These are phyloP conservation scores for Cynanchum wilfordii DNA, from an alignment of 257 asterid species.

Conservation along the genomic window DNA sequence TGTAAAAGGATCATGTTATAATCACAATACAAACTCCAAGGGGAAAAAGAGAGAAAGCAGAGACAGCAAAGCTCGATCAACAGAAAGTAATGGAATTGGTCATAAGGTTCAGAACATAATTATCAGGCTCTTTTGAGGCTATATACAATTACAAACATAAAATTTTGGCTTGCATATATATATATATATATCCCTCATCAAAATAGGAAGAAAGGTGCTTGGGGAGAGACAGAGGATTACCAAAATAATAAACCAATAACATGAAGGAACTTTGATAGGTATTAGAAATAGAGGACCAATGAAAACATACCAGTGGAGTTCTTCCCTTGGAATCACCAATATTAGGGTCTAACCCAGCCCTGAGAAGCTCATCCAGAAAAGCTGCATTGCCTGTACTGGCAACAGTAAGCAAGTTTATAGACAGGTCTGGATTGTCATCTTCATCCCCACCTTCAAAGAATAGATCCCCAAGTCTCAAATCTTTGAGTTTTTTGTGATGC, in stretches of 20 bases:
- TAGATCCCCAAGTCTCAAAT: conserved; percentile 52
- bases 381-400: conserved; percentile 85
- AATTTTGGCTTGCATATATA: neutral
- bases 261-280: neutral
- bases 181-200: neutral
- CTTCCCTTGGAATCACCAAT: conserved; percentile 72
- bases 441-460: conserved; percentile 55
- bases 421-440: conserved; percentile 48
- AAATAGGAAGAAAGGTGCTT: neutral
- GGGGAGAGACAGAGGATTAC: neutral
- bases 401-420: conserved; percentile 65
- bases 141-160: neutral
- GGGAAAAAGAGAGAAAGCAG: conserved; percentile 11
- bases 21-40: conserved; percentile 20
- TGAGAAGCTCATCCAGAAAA: conserved; percentile 81
- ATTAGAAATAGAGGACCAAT: neutral
- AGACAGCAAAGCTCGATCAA: neutral
- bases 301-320: conserved; percentile 64
- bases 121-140: neutral
- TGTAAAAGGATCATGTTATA: neutral
- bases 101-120: neutral
- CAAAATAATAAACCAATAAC: neutral
- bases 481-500: conserved; percentile 79
- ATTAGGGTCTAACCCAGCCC: conserved; percentile 81
- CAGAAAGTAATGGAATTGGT: neutral